Base-by-base conservation (phyloP, 345 rosid genomes). In the Erucastrum elatum region DNA sequence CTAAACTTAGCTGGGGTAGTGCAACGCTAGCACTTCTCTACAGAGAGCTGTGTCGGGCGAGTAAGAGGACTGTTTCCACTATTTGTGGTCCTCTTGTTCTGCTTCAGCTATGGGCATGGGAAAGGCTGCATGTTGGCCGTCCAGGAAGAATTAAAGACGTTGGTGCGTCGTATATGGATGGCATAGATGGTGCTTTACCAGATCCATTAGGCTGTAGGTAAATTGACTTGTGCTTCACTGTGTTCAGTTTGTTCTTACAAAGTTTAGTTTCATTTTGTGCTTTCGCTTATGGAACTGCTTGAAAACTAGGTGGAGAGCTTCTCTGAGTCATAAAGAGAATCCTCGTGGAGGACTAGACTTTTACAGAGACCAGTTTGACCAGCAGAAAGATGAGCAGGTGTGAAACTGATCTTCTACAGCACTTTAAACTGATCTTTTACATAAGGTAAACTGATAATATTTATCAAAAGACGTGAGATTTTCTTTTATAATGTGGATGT, bases 181-280 rank as follows among this genome's bases (percentile, higher is more conserved):
- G 84, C 76, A 81, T 81, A 11, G 69, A 76, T 66, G 84, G 84
- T 51, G 75, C 81, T 60, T 49, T 81, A 67, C 84, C 84, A 46
- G 84, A 81, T 81, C 84, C 84, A 10, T 77, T 81, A 71, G 84
- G 84, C 73, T 81, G 84, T 68, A 81, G 84, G 84, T 81, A 81
- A 26, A 76, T 66, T 80, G 35, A 64, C 8, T 65, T 56, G 21
- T 65, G 26, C 41, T 34, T 56, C 15, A 31, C 13, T 27, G 26
- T 62, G 16, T 67, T 49, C 51, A 44, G 44, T 44, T 56, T 59
- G 6, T 35, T 72, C 12, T 16, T 46, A 33, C 41, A 35, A 66
- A 60, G 68, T 46, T 60, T 37, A 12, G 31, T 64, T 72, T 65
- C 7, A 25, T 75, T 75, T 60, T 4, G n/a, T 65, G 39, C 8